Evolutionary conservation across 2,329 filamentous ascomycete genomes (phyloP), one percentile per base, ranked within the genome.

Genomic region (Pseudogymnoascus sp.): DNA sequence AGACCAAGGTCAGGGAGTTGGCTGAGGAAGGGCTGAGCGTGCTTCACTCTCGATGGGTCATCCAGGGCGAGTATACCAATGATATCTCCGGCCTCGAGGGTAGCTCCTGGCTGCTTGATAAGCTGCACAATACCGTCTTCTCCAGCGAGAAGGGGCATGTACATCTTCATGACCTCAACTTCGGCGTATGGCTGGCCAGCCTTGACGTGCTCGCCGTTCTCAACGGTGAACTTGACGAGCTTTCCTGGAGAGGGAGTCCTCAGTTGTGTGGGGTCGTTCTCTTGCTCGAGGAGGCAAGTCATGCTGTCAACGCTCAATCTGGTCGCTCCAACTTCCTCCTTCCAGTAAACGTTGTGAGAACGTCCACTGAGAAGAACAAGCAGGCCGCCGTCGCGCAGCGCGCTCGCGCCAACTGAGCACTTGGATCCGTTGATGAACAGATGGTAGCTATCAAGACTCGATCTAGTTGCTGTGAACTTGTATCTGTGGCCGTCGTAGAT

Each of bases 151-250:
- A 99, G 83, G 72, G 95, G 95, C 95, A 99, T 99, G 84, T 97
- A 97, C 95, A 99, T 99, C 84, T 99, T 99, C 95, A 99, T 99
- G 78, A 99, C 95, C 79, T 99, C 95, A 41, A 99, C 93, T 77
- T 99, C 95, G 62, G 95, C 95, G 73, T 92, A 99, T 35, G 93
- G 82, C 76, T 97, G 90, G 63, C 93, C 93, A 70, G 96, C 91
- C 76, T 86, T 88, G 76, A 99, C 87, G 75, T 99, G 95, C 69
- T 92, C 84, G 65, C 95, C 95, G 72, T 96, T 97, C 76, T 97
- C 95, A 1, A 99, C 90, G 1, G 91, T 90, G 78, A 95, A 99
- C 80, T 96, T 97, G 79, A 99, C 93, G 37, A 99, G 88, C 81
- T 99, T 99, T 76, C 95, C 95, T 55, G 95, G 95, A 66, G 90